A percentile compares a stretch with the other conserved stretches of the same genome.
Evolutionary conservation across 176 grass and related monocot species (phyloP).

Genomic region (Eleusine indica): DNA sequence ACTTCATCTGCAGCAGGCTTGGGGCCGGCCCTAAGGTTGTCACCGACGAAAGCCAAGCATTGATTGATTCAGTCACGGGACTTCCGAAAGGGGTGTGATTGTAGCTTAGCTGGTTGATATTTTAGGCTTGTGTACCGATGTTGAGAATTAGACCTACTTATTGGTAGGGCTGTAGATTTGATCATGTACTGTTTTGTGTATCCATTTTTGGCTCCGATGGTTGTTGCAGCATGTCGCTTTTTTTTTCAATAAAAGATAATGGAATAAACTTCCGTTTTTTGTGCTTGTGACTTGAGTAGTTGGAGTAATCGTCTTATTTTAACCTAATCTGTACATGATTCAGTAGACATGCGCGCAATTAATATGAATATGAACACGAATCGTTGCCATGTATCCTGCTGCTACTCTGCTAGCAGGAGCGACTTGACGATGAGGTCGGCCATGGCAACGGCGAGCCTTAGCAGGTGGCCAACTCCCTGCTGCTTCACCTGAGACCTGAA

Average conservation of each 20-base stretch:
- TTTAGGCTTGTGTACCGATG: not conserved
- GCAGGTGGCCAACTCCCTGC: no score
- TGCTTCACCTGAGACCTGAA: no score
- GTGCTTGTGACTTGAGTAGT: not conserved
- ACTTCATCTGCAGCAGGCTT: conserved; percentile 59
- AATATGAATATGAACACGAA: no score
- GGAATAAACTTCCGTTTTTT: not conserved
- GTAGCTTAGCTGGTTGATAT: not conserved
- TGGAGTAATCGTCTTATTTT: no score
- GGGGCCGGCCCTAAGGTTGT: conserved; percentile 47
- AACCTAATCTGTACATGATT: no score
- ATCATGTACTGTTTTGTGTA: not conserved
- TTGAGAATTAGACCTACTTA: not conserved
- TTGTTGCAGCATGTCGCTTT: not conserved
- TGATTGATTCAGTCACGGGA: conserved; percentile 51
- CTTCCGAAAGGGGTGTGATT: conserved; percentile 48
- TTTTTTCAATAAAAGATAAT: not conserved
- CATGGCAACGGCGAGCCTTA: no score
- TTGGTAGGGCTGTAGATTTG: conserved; percentile 4
- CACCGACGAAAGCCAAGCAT: conserved; percentile 24
- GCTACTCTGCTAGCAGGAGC: no score
- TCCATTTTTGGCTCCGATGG: not conserved
- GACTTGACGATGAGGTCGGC: no score
- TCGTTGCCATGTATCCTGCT: no score
- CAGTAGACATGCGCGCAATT: no score